phyloP scores from a whole-genome alignment of 352 stramenopile species.

The Pythium folliculosum region DNA sequence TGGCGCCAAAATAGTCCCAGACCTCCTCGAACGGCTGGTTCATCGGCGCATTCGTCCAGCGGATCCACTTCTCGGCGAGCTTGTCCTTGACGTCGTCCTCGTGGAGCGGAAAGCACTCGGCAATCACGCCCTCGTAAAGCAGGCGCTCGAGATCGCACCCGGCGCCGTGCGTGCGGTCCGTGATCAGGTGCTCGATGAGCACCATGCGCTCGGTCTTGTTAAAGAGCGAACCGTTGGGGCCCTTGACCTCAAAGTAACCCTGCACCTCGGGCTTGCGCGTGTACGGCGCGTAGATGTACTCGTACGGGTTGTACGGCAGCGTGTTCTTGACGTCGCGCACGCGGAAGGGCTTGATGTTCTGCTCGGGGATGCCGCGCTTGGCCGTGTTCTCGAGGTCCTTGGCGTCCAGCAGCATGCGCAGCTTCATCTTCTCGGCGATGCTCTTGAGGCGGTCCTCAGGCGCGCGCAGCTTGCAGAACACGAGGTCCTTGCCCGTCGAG shows the following conservation, averaged over 20 bases:
- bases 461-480: slow-evolving; percentile 85
- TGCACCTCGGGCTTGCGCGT: slow-evolving; percentile 68
- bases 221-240: slow-evolving; percentile 66
- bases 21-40: slow-evolving; percentile 80
- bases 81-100: slow-evolving; percentile 64
- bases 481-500: slow-evolving; percentile 60
- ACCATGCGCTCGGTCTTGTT: slow-evolving; percentile 72
- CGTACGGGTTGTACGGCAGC: slow-evolving; percentile 77
- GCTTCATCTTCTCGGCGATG: slow-evolving; percentile 68
- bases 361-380: slow-evolving; percentile 65
- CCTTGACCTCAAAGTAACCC: slow-evolving; percentile 68
- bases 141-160: slow-evolving; percentile 73
- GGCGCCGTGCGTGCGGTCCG: slow-evolving; percentile 61
- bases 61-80: slow-evolving; percentile 70
- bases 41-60: slow-evolving; percentile 70
- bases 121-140: slow-evolving; percentile 73
- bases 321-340: slow-evolving; percentile 80
- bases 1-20: slow-evolving; percentile 85
- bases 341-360: slow-evolving; percentile 78
- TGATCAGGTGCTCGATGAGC: slow-evolving; percentile 87
- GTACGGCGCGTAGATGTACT: slow-evolving; percentile 87
- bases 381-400: slow-evolving; percentile 62
- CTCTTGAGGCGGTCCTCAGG: slow-evolving; percentile 71
- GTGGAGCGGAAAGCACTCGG: slow-evolving; percentile 80
- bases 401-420: slow-evolving; percentile 75